Evolutionary conservation across 441 rosid genomes (phyloP).

Genomic region (Arabidopsis lyrata): DNA sequence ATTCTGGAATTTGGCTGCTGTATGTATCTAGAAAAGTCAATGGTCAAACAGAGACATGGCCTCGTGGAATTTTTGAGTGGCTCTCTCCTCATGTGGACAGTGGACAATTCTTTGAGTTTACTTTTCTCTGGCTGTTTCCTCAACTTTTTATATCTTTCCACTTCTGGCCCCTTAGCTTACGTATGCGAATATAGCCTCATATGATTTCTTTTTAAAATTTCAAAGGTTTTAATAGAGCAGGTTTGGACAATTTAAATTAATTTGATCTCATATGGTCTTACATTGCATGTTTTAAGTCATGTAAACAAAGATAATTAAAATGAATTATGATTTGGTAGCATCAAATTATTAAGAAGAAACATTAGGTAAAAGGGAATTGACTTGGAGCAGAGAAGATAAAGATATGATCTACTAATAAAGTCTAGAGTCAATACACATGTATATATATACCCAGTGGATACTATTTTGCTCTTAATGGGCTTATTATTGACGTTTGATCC

Average conservation of each 20-base stretch:
- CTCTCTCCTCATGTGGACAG: too few relatives aligned
- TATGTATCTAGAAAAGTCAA: constrained; percentile 6
- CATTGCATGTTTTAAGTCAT: constrained; percentile 4
- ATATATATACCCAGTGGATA: background rate
- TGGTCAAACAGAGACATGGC: constrained; percentile 4
- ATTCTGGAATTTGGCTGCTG: background rate
- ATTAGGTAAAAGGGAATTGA: too few relatives aligned
- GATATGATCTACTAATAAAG: background rate
- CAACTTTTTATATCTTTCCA: too few relatives aligned
- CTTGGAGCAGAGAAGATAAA: too few relatives aligned
- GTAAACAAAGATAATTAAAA: background rate
- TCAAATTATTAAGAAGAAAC: too few relatives aligned
- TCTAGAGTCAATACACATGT: background rate
- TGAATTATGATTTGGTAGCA: too few relatives aligned
- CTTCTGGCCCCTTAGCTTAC: too few relatives aligned
- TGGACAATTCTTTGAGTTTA: background rate
- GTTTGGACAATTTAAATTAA: background rate
- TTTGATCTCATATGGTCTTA: background rate
- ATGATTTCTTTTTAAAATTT: too few relatives aligned
- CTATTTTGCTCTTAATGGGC: constrained; percentile 1
- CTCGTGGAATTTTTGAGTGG: background rate
- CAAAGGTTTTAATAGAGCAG: too few relatives aligned
- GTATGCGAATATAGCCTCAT: too few relatives aligned
- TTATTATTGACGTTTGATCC: constrained; percentile 17
- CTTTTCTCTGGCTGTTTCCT: too few relatives aligned